Conservation (phyloP, 768 basidiomycete genomes). For the Suillus placidus region DNA sequence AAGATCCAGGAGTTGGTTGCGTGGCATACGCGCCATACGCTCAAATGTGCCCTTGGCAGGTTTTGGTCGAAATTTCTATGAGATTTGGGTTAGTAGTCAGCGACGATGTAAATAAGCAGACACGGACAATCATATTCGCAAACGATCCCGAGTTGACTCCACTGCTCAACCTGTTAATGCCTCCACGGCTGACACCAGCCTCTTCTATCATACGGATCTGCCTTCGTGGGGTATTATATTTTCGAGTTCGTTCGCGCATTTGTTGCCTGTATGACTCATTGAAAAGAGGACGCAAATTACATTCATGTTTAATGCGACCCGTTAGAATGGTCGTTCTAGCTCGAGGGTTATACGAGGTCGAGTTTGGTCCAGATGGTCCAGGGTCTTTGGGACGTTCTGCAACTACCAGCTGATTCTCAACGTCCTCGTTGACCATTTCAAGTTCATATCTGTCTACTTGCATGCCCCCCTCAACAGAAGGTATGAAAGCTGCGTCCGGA, state of each 20-base stretch:
- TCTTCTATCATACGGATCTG: conserved; percentile 79
- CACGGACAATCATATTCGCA: conserved; percentile 64
- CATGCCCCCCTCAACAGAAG: conserved; percentile 30
- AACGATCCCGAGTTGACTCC: conserved; percentile 68
- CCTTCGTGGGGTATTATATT: conserved; percentile 66
- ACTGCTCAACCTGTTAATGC: conserved; percentile 77
- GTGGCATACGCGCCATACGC: conserved; percentile 89
- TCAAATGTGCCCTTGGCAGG: conserved; percentile 73
- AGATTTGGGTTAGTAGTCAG: conserved; percentile 12
- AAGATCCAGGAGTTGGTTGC: conserved; percentile 84
- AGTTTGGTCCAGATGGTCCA: conserved; percentile 40
- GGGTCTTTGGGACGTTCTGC: conserved; percentile 79
- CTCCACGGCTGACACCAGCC: conserved; percentile 63
- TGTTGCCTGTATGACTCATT: conserved; percentile 69
- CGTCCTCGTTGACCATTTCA: conserved; percentile 82
- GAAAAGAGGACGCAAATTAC: conserved; percentile 70
- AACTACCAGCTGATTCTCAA: conserved; percentile 85
- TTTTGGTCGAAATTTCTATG: conserved; percentile 66
- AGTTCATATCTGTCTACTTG: conserved; percentile 76
- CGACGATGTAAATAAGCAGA: conserved; percentile 9
- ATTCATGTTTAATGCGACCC: conserved; percentile 81
- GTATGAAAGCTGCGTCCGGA: conserved; percentile 33
- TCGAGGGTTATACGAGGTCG: conserved; percentile 52
- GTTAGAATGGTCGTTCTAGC: conserved; percentile 80
- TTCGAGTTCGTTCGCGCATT: conserved; percentile 66